These are phyloP conservation scores for Lactifluus piperatus DNA, from an alignment of 768 basidiomycete species.

Conservation along the genomic window DNA sequence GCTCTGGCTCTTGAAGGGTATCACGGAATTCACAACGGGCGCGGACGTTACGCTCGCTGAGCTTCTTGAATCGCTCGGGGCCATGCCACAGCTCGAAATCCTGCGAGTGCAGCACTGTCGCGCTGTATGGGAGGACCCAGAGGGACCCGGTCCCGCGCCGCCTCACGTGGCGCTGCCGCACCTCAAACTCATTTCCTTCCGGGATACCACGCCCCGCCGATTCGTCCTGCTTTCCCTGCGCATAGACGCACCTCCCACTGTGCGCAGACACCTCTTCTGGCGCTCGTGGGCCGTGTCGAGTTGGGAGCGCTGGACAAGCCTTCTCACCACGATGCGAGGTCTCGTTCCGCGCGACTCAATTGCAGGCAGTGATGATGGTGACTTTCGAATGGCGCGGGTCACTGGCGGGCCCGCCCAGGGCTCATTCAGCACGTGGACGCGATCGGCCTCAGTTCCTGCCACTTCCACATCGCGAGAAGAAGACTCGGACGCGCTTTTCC, in stretches of 20 bases:
- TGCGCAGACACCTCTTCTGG: constrained; percentile 13
- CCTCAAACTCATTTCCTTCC: constrained; percentile 7
- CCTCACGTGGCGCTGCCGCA: not conserved
- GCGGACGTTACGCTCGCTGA: not conserved
- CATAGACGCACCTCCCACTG: constrained; percentile 6
- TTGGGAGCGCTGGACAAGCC: too few relatives aligned
- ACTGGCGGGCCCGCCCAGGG: constrained; percentile 2
- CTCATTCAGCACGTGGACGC: constrained; percentile 4
- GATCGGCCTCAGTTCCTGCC: not conserved
- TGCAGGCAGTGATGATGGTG: not conserved
- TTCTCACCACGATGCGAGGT: not conserved
- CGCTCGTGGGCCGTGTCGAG: not conserved
- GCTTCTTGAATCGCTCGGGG: not conserved
- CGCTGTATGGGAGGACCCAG: constrained; percentile 7
- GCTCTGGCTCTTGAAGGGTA: too few relatives aligned
- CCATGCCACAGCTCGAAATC: constrained; percentile 7
- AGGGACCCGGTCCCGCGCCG: not conserved
- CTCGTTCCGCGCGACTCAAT: constrained; percentile 6
- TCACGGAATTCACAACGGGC: too few relatives aligned
- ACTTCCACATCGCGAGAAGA: not conserved
- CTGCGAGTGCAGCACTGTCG: constrained; percentile 14
- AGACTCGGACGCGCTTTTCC: constrained; percentile 4
- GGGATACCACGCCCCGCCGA: constrained; percentile 11
- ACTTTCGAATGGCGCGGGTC: not conserved
- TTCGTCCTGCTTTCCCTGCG: constrained; percentile 2